These are phyloP conservation scores for Termitomyces sp. DNA, from an alignment of 768 basidiomycete genomes.

Conservation along the genomic window DNA sequence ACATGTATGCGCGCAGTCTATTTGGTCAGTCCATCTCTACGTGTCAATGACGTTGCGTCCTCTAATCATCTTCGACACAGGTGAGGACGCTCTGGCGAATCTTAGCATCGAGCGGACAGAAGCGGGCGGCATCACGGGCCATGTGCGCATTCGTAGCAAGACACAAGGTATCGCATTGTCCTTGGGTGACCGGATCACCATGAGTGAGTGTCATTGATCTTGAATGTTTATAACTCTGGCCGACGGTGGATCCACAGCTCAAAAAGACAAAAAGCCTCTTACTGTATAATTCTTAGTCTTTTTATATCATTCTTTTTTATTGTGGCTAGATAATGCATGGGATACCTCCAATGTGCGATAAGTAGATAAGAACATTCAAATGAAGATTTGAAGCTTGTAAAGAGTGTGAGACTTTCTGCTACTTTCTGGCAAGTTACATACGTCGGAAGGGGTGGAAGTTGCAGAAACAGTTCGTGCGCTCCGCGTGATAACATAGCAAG, in stretches of 20 bases:
- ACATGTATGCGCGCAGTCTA: slow-evolving; percentile 91
- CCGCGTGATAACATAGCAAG: too few species aligned
- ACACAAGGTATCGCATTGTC: slow-evolving; percentile 97
- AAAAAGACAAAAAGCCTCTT: slow-evolving; percentile 37
- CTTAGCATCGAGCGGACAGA: slow-evolving; percentile 88
- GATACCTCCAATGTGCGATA: neutral
- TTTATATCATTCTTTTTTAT: slow-evolving; percentile 7
- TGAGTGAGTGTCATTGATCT: slow-evolving; percentile 33
- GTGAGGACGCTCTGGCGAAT: slow-evolving; percentile 96
- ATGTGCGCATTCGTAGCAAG: slow-evolving; percentile 95
- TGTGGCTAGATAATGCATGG: slow-evolving; percentile 3
- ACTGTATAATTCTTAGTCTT: slow-evolving; percentile 23
- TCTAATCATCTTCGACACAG: slow-evolving; percentile 30
- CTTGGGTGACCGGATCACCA: slow-evolving; percentile 85
- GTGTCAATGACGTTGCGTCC: neutral
- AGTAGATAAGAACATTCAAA: neutral
- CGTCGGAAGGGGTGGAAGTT: too few species aligned
- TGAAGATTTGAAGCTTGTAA: too few species aligned
- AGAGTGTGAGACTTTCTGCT: too few species aligned
- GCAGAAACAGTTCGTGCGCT: too few species aligned
- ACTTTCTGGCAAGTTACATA: too few species aligned
- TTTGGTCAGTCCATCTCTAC: slow-evolving; percentile 62
- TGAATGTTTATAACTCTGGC: neutral
- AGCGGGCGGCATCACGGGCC: slow-evolving; percentile 78
- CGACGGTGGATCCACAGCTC: slow-evolving; percentile 22